Evolutionary conservation across 108 stramenopile genomes (phyloP), one percentile per base, ranked within the genome.

Genomic region (Ochromonas danica): DNA sequence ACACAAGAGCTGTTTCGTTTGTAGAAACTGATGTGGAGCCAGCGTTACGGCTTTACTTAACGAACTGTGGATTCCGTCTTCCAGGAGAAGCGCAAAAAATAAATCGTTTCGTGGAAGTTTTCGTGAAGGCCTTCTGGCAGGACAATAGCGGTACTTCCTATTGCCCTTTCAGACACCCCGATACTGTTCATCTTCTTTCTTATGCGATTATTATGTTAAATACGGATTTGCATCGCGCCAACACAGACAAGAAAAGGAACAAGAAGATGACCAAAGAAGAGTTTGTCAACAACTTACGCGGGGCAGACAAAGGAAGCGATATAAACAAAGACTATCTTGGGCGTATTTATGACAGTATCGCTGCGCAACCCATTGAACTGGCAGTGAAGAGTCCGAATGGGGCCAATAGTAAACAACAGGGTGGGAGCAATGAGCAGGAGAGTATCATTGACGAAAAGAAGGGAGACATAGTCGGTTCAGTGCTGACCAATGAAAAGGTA

Each of bases 131-230:
- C 83, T 98, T 92, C 80, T 95, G 92, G 91, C 92, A 94, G 81
- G 96, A 98, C 83, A 98, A 98, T 82, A 33, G 31, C 10, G 51
- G 51, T 27, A 75, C 72, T 75, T 40, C 42, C 14, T 39, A 78
- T 61, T 30, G 27, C 3, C 94, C 93, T 0, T 94, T 96, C 74
- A 78, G 89, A n/a, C 88, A 94, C 70, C 90, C 92, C 67, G 96
- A 96, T 71, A 92, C 94, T 33, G 93, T 93, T 22, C 95, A 90
- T 83, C 42, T 98, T 1, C 82, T 98, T 22, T 89, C 94, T 39
- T 98, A 95, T 87, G 93, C 95, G 3, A 89, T 96, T 61, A 98
- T 98, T 80, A 96, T 98, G 92, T 86, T 98, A 22, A 98, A 98
- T 86, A 98, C 97, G 0, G 97, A 98, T 79, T 82, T 96, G 79